A percentile compares a stretch with the other conserved stretches of the same genome.
Evolutionary conservation across 1,284 basidiomycete species (phyloP).

Genomic region (Schizopora paradoxa): DNA sequence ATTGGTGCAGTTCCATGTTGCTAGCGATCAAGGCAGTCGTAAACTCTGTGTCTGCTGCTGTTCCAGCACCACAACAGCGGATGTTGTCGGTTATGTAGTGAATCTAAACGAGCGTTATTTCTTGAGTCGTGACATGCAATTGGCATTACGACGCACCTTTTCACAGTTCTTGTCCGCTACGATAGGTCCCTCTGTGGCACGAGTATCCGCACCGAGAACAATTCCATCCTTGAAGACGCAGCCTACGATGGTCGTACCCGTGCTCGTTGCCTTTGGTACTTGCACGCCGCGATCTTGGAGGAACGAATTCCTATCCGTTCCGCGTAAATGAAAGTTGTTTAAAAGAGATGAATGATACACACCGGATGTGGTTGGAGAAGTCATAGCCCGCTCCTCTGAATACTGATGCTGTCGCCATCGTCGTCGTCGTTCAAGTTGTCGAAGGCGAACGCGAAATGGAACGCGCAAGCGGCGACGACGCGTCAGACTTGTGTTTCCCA

Average conservation of each 20-base stretch:
- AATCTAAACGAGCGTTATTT: conserved; percentile 54
- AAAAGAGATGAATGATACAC: not conserved
- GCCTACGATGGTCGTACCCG: conserved; percentile 98
- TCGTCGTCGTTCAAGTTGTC: no score
- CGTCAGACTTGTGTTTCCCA: no score
- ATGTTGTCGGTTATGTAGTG: conserved; percentile 95
- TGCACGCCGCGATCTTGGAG: conserved; percentile 64
- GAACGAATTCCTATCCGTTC: conserved; percentile 66
- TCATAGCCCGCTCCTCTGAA: conserved; percentile 13
- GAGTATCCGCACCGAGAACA: conserved; percentile 93
- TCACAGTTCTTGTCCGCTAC: conserved; percentile 99
- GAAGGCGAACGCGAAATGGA: no score
- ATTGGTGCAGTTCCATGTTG: conserved; percentile 85
- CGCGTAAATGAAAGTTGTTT: not conserved
- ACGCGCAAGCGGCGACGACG: not conserved
- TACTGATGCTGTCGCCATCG: conserved; percentile 11
- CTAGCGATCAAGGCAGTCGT: conserved; percentile 90
- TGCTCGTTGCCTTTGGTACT: conserved; percentile 83
- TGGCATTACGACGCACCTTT: conserved; percentile 58
- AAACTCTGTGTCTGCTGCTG: conserved; percentile 97
- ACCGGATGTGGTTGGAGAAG: conserved; percentile 18
- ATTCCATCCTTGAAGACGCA: conserved; percentile 92
- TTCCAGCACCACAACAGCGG: conserved; percentile 97
- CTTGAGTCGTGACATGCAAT: not conserved
- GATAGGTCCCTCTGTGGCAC: conserved; percentile 92